Base-by-base conservation (phyloP, 805 yeast species). In the Alloascoidea hylecoeti region DNA sequence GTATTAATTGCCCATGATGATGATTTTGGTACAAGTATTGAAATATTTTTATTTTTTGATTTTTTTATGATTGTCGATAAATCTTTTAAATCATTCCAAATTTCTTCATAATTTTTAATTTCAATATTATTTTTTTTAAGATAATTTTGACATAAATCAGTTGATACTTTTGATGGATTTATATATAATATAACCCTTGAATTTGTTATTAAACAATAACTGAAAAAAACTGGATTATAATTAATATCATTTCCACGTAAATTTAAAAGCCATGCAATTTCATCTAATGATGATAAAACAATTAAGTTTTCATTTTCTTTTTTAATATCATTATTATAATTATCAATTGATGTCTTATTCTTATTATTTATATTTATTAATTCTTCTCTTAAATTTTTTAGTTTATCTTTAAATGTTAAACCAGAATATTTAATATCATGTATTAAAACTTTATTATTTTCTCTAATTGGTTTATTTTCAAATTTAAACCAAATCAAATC, bases 191-290 rank as follows among this genome's bases (percentile, higher is more conserved):
- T 49, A 2, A 75, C 70, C 2, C 49, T 46, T 2, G 59, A 58
- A 12, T 50, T 60, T 14, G 70, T 58, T 18, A 78, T 62, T 5
- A 78, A 55, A 1, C 72, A 61, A 48, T 76, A 81, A 5, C 88
- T 64, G 57, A 75, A 85, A 53, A 89, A 92, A 2, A 86, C 89
- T 0, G 97, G 96, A 49, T 79, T 78, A 52, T 69, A 89, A 3
- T 77, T 78, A 41, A 89, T 78, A 53, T 89, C 97, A 35, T 57
- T 70, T 3, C 88, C 83, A 45, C 98, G 72, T 40, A 89, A 59
- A 51, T 89, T 89, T 51, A 86, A 69, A 34, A 86, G 58, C 96
- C 96, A 88, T 4, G 95, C 92, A 44, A 86, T 73, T 47, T 88
- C 95, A 59, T 89, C 96, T 38, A 88, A 58, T 1, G 86, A 75